Evolutionary conservation across 2,329 filamentous ascomycete species (phyloP).

Genomic region (Dactylellina leptospora): DNA sequence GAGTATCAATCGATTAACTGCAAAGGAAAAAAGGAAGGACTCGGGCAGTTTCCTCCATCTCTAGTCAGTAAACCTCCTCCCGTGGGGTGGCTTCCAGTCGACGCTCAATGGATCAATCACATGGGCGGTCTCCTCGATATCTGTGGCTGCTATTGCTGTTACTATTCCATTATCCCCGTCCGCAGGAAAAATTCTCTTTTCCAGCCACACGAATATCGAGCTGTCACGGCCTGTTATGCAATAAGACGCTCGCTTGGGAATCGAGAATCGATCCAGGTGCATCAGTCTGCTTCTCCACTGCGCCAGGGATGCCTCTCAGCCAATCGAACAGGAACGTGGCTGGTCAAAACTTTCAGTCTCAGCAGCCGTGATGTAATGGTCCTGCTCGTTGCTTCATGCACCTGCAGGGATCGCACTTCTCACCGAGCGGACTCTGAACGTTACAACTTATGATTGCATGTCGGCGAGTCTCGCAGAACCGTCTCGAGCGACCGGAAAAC

Average conservation of each 20-base stretch:
- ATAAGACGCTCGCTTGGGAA: constrained; percentile 30
- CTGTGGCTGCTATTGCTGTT: constrained; percentile 10
- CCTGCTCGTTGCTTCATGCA: too few relatives aligned
- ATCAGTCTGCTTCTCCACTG: background rate
- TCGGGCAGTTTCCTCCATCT: too few relatives aligned
- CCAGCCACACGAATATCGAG: constrained; percentile 34
- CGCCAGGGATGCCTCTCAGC: constrained; percentile 19
- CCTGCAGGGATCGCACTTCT: constrained; percentile 14
- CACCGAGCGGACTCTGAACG: too few relatives aligned
- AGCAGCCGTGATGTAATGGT: constrained; percentile 27
- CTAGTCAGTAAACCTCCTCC: too few relatives aligned
- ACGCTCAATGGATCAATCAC: constrained; percentile 15
- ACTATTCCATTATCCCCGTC: background rate
- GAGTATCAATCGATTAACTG: too few relatives aligned
- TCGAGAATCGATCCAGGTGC: constrained; percentile 7
- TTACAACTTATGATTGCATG: too few relatives aligned
- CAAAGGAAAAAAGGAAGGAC: too few relatives aligned
- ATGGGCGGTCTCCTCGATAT: constrained; percentile 18
- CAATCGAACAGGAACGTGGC: constrained; percentile 49
- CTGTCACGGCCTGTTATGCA: constrained; percentile 17
- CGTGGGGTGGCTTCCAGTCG: constrained; percentile 31
- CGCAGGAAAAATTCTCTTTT: background rate
- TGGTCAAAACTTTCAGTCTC: constrained; percentile 1
- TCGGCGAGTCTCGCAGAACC: background rate
- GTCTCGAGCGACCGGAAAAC: too few relatives aligned